A percentile compares a stretch with the other conserved stretches of the same genome.
Conservation (phyloP, 2,329 filamentous ascomycete species). For the Cytospora paraplurivora region DNA sequence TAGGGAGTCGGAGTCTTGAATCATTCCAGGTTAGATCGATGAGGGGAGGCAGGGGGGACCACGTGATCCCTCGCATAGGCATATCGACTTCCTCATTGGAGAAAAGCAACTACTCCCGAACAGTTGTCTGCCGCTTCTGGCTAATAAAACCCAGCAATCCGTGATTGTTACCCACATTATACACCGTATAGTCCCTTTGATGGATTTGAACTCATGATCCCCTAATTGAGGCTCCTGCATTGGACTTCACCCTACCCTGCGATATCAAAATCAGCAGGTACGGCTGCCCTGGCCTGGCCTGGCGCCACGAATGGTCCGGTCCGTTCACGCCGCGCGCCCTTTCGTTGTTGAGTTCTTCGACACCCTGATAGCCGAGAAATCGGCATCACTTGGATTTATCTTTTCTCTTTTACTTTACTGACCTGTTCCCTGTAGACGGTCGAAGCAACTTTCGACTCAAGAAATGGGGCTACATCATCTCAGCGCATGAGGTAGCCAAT, state of each 20-base stretch:
- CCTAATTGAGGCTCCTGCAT: slow-evolving; percentile 4
- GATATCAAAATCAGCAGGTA: slow-evolving; percentile 25
- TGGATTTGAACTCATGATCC: background rate
- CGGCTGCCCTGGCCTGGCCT: slow-evolving; percentile 17
- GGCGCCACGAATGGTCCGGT: slow-evolving; percentile 18
- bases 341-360: slow-evolving; percentile 16
- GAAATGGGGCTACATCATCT: slow-evolving; percentile 24
- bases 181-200: slow-evolving; percentile 3
- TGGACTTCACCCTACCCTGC: slow-evolving; percentile 13
- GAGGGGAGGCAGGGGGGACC: slow-evolving; percentile 1
- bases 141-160: slow-evolving; percentile 2
- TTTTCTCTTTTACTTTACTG: slow-evolving; percentile 12
- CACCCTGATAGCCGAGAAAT: slow-evolving; percentile 16
- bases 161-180: background rate
- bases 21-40: slow-evolving; percentile 2
- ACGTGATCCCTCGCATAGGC: slow-evolving; percentile 3
- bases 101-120: background rate
- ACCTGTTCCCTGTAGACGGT: slow-evolving; percentile 10
- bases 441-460: slow-evolving; percentile 11
- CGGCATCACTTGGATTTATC: slow-evolving; percentile 11
- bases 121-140: slow-evolving; percentile 3
- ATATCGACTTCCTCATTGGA: slow-evolving; percentile 2
- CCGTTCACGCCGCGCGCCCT: slow-evolving; percentile 1
- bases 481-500: slow-evolving; percentile 22
- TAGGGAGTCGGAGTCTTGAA: background rate